Evolutionary conservation across 108 stramenopile species (phyloP).

Genomic region (Cyclotella choctawhatcheeana): DNA sequence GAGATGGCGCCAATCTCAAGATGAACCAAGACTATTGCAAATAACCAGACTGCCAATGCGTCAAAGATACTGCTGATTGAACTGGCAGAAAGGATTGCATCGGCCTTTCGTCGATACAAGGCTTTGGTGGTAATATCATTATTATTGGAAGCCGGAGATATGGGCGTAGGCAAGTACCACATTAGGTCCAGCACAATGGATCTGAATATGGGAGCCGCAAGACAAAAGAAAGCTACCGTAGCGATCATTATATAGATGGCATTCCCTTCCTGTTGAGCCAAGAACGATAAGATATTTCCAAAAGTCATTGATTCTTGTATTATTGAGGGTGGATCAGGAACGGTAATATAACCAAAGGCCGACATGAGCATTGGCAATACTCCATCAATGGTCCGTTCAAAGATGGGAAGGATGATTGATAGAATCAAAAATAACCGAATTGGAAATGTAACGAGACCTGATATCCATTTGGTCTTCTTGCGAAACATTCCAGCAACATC

Average conservation of each 20-base stretch:
- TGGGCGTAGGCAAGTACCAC: background rate
- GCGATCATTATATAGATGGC: background rate
- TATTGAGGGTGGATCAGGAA: background rate
- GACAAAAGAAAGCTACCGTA: background rate
- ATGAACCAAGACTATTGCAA: background rate
- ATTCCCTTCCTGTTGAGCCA: background rate
- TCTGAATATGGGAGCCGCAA: background rate
- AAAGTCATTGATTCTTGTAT: background rate
- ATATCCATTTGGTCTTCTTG: background rate
- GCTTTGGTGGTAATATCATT: background rate
- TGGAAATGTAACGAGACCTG: background rate
- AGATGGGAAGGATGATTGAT: background rate
- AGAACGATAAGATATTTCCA: background rate
- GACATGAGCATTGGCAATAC: background rate
- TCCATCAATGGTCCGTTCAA: background rate
- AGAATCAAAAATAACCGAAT: background rate
- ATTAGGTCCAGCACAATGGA: background rate
- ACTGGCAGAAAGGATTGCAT: background rate
- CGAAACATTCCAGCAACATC: background rate
- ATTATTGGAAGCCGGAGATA: background rate
- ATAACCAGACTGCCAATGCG: background rate
- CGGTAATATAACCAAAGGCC: background rate
- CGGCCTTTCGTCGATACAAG: background rate
- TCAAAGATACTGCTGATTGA: background rate
- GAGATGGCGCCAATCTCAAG: background rate